Percentiles rank a stretch among this genome's conserved stretches.
Evolutionary conservation across 345 rosid species (phyloP).

Genomic region (Eucalyptus curtisii): DNA sequence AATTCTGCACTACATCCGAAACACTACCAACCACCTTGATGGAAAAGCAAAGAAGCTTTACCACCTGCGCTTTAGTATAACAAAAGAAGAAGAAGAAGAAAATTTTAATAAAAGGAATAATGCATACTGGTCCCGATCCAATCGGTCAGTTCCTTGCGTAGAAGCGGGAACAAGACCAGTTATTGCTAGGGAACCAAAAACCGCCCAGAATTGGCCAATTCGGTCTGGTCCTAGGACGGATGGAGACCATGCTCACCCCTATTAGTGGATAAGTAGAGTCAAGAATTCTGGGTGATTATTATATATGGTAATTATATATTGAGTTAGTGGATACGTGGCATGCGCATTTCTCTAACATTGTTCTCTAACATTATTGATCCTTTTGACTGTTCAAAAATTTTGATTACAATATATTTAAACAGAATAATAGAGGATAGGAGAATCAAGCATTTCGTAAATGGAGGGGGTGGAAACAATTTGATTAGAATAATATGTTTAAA

Average conservation of each 20-base stretch:
- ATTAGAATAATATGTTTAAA: too few species aligned
- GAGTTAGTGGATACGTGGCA: neutral
- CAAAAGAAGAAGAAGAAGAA: neutral
- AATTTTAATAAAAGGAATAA: neutral
- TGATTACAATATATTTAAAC: neutral
- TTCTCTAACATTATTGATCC: neutral
- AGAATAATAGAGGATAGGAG: neutral
- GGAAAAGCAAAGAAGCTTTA: neutral
- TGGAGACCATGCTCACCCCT: neutral
- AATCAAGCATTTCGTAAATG: neutral
- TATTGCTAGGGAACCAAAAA: neutral
- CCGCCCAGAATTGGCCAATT: neutral
- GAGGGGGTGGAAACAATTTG: neutral
- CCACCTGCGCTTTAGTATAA: fast-evolving
- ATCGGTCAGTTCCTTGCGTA: neutral
- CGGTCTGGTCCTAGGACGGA: neutral
- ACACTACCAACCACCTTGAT: neutral
- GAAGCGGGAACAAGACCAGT: fast-evolving
- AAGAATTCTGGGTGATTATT: neutral
- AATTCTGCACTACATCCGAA: neutral
- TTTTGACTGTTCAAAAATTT: neutral
- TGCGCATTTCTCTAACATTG: neutral
- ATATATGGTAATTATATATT: neutral
- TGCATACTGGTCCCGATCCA: neutral
- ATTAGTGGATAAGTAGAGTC: neutral